These are phyloP conservation scores for Coemansia sp. DNA, from an alignment of 192 early-diverging fungal species.

Conservation along the genomic window DNA sequence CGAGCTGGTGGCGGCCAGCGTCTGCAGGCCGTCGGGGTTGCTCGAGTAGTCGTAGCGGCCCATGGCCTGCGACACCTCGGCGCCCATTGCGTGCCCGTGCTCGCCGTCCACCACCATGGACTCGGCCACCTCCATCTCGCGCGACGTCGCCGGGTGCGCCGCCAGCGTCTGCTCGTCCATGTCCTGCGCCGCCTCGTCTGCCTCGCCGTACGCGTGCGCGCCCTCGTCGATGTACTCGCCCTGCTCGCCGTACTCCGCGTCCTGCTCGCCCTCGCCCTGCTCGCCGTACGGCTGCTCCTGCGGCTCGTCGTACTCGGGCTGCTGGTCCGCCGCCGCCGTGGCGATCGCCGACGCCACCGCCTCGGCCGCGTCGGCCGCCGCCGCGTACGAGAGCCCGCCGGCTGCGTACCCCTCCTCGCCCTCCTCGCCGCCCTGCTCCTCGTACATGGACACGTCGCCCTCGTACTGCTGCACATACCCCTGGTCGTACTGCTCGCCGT, in stretches of 20 bases:
- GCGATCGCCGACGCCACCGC: constrained; percentile 28
- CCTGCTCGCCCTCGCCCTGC: constrained; percentile 15
- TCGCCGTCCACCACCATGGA: constrained; percentile 37
- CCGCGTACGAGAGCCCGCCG: constrained; percentile 18
- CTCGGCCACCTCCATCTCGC: constrained; percentile 42
- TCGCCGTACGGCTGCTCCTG: background rate
- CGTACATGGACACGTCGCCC: constrained; percentile 28
- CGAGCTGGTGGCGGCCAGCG: constrained; percentile 50
- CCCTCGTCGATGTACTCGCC: constrained; percentile 30
- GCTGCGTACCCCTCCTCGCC: constrained; percentile 31
- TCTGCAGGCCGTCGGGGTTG: constrained; percentile 49
- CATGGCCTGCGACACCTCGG: constrained; percentile 40
- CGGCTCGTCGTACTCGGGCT: background rate
- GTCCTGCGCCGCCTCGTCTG: constrained; percentile 10
- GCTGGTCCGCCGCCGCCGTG: constrained; percentile 4
- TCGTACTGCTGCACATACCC: constrained; percentile 40
- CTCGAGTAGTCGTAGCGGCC: constrained; percentile 34
- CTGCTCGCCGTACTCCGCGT: constrained; percentile 39
- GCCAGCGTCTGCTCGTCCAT: constrained; percentile 50
- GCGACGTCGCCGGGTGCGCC: constrained; percentile 37
- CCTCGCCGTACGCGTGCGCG: constrained; percentile 22
- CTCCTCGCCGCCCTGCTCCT: constrained; percentile 11
- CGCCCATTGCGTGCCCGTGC: constrained; percentile 21
- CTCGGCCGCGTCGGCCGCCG: constrained; percentile 20
- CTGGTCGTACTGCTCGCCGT: constrained; percentile 31